Conservation (phyloP, 192 early-diverging fungal genomes). For the Fimicolochytrium jonesii region DNA sequence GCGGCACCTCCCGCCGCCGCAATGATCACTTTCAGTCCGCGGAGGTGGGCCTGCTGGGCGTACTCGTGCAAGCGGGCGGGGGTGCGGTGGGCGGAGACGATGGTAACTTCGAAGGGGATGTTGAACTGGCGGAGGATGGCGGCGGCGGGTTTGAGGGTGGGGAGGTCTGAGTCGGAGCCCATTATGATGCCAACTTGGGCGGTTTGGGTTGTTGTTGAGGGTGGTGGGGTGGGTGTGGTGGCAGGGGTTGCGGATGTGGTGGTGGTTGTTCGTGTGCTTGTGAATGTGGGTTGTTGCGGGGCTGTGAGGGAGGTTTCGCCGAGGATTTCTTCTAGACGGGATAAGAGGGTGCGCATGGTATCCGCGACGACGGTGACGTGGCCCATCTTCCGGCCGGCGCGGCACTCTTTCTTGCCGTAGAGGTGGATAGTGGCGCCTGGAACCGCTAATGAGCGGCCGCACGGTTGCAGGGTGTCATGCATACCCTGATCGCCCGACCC, state of each 20-base stretch:
- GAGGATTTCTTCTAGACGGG: constrained; percentile 59
- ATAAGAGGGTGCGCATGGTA: constrained; percentile 72
- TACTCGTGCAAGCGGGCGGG: constrained; percentile 91
- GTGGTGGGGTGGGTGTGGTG: background rate
- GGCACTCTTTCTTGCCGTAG: constrained; percentile 90
- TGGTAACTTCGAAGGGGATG: constrained; percentile 94
- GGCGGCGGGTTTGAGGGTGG: constrained; percentile 88
- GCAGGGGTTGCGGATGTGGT: no score
- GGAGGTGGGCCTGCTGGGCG: constrained; percentile 76
- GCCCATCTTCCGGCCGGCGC: constrained; percentile 93
- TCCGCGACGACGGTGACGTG: constrained; percentile 92
- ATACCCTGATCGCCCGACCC: constrained; percentile 45
- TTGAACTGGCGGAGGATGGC: constrained; percentile 82
- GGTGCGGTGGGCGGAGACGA: constrained; percentile 97
- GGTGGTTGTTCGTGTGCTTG: no score
- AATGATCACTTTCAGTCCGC: constrained; percentile 95
- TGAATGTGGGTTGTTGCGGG: background rate
- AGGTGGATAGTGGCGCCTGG: constrained; percentile 88
- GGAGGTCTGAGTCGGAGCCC: constrained; percentile 98
- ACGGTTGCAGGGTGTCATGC: constrained; percentile 58
- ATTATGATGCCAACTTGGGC: constrained; percentile 97
- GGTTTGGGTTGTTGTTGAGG: constrained; percentile 19
- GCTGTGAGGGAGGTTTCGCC: constrained; percentile 3
- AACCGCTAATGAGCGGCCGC: constrained; percentile 64
- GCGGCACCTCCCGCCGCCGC: constrained; percentile 98